A percentile compares a stretch with the other conserved stretches of the same genome.
Evolutionary conservation across 495 filamentous ascomycete species (phyloP).

Genomic region (Sporormia fimetaria): DNA sequence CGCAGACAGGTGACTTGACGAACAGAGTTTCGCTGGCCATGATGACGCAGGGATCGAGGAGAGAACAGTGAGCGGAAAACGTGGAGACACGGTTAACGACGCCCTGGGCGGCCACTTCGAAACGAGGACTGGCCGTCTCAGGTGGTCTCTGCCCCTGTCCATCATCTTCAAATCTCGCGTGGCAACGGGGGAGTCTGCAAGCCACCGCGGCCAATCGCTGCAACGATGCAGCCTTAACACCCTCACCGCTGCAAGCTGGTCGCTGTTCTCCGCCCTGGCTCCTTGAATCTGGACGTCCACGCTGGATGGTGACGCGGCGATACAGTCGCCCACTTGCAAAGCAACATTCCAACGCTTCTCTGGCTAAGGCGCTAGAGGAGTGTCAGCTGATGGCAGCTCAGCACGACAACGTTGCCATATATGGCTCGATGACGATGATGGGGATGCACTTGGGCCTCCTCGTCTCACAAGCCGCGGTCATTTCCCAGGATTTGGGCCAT

Average conservation of each 20-base stretch:
- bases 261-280: neutral
- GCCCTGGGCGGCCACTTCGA: too few species aligned
- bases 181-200: constrained; percentile 27
- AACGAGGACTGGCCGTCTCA: constrained; percentile 23
- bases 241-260: constrained; percentile 19
- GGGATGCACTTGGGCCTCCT: neutral
- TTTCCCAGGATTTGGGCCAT: too few species aligned
- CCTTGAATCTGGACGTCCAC: neutral
- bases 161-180: constrained; percentile 26
- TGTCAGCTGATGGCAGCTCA: constrained; percentile 14
- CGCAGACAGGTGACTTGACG: neutral
- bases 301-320: neutral
- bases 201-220: constrained; percentile 23
- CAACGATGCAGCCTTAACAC: constrained; percentile 16
- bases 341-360: constrained; percentile 3
- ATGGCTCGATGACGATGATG: constrained; percentile 9
- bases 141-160: constrained; percentile 12
- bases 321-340: too few species aligned
- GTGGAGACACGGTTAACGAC: too few species aligned
- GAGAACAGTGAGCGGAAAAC: too few species aligned
- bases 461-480: neutral
- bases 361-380: neutral
- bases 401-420: neutral
- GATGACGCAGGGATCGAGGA: too few species aligned
- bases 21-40: too few species aligned